Evolutionary conservation across 306 rosid genomes (phyloP).

Genomic region (Fragaria ananassa): DNA sequence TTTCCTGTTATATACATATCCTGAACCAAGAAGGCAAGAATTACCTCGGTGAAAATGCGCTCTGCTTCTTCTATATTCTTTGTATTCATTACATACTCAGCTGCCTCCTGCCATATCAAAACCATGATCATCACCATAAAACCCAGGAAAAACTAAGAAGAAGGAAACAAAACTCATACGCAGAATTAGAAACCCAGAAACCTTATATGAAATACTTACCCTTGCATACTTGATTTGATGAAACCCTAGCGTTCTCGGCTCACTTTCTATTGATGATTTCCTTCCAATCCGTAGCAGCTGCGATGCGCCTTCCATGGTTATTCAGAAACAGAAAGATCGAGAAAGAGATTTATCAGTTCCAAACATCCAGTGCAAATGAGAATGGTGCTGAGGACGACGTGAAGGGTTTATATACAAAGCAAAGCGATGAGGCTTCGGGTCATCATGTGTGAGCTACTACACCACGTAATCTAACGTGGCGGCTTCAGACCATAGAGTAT

Average conservation of each 20-base stretch:
- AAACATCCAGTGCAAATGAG: not conserved
- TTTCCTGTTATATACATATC: too few relatives aligned
- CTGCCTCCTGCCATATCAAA: conserved; percentile 43
- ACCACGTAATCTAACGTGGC: conserved; percentile 22
- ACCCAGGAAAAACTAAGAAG: not conserved
- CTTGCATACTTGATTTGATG: conserved; percentile 61
- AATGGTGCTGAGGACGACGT: not conserved
- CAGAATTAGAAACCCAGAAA: not conserved
- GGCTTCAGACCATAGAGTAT: not conserved
- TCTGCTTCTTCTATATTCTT: conserved; percentile 60
- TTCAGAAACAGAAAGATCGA: not conserved
- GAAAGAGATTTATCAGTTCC: not conserved
- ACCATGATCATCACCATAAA: not conserved
- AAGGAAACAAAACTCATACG: not conserved
- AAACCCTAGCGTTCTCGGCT: conserved; percentile 63
- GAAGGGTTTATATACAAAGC: not conserved
- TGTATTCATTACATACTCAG: conserved; percentile 50
- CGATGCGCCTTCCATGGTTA: conserved; percentile 25
- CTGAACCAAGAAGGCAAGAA: too few relatives aligned
- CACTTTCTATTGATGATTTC: conserved; percentile 71
- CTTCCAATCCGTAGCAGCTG: conserved; percentile 36
- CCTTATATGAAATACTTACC: conserved; percentile 18
- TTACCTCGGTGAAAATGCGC: conserved; percentile 65
- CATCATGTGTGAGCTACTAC: not conserved
- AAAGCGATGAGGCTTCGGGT: not conserved